Evolutionary conservation across 805 yeast species (phyloP).

Genomic region (Teunomyces tritomae): DNA sequence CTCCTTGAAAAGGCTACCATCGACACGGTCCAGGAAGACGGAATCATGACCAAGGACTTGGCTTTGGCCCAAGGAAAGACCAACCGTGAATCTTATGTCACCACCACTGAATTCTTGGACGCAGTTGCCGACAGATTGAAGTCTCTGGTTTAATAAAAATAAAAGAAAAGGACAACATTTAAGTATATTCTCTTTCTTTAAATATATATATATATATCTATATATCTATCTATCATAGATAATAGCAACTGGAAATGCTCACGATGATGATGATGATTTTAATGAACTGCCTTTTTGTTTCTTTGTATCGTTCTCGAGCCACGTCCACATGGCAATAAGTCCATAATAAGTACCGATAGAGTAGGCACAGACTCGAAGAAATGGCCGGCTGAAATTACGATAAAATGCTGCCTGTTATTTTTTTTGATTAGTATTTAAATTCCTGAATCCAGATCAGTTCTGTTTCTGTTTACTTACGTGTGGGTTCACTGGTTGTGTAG

Average conservation of each 20-base stretch:
- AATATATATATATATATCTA: not conserved
- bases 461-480: conserved; percentile 6
- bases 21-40: conserved; percentile 80
- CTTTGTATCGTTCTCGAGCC: conserved; percentile 24
- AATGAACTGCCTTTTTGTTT: not conserved
- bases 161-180: not conserved
- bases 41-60: conserved; percentile 93
- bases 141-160: not conserved
- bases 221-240: not conserved
- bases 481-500: conserved; percentile 6
- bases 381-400: conserved; percentile 45
- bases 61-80: conserved; percentile 89
- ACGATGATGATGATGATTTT: not conserved
- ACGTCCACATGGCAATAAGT: conserved; percentile 44
- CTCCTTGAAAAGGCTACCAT: conserved; percentile 78
- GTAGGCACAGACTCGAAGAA: conserved; percentile 41
- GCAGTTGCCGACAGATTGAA: conserved; percentile 70
- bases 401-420: conserved; percentile 34
- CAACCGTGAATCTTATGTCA: conserved; percentile 75
- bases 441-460: too few species aligned
- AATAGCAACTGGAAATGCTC: conserved; percentile 4
- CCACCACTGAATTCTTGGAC: conserved; percentile 88
- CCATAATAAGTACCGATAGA: conserved; percentile 48
- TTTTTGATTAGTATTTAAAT: too few species aligned
- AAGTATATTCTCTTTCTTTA: not conserved